Base-by-base conservation (phyloP, 1,284 basidiomycete species). In the Phaffia rhodozyma region DNA sequence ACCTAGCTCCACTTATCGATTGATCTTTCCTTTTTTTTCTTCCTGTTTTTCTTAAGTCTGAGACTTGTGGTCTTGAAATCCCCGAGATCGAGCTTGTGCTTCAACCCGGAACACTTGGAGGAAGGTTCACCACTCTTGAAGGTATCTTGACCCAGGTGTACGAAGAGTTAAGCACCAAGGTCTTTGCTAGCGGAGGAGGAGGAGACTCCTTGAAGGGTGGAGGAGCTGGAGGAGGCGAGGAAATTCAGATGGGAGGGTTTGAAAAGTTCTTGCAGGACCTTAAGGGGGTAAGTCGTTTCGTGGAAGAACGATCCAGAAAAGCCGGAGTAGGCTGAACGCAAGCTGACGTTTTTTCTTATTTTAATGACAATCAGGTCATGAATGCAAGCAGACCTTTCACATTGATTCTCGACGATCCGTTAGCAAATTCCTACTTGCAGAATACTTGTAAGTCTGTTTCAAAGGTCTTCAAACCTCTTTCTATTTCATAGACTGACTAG, bases 101-200 rank as follows among this genome's bases (percentile, higher is more conserved):
- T 6, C 84, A 91, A 64, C 85, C 91, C 3, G 96, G 96, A 18
- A 98, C 96, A 0, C 83, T 99, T 1, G 96, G 96, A 25, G 96
- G 94, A n/a, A 83, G 96, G 13, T 99, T 98, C 78, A 98, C 96
- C 0, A 98, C 96, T 1, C 79, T 97, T 29, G 96, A 98, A 76
- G 96, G 96, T 47, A 85, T 99, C 65, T 79, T 98, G 54, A 84
- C 89, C 68, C 96, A 97, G 73, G 84, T 98, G 21, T 93, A 94
- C 77, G 93, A 96, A 69, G 94, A 99, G 74, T 82, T 99, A 11
- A 86, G 86, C 27, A 86, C 89, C 69, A 97, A 96, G 71, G 85
- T 89, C n/a, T 86, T 94, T 71, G 81, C 85, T 20, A 78, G 79
- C 0, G 87, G 87, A n/a, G 90, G 92, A 71, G 68, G 65, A 11